These are phyloP conservation scores for Verticillium longisporum DNA, from an alignment of 2,329 filamentous ascomycete species.

Conservation along the genomic window DNA sequence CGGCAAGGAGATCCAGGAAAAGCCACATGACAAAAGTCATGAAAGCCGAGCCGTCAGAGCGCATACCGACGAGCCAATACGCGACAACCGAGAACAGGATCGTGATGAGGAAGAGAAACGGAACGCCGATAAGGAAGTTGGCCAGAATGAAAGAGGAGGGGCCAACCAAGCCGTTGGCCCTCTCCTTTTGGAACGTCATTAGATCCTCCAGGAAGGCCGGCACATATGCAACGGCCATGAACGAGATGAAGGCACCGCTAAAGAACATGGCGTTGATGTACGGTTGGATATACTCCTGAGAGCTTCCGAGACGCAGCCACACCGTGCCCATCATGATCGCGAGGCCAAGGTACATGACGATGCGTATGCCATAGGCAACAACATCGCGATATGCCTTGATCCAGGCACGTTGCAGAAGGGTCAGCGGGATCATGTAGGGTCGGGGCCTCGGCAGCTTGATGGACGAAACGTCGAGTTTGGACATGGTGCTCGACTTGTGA, in stretches of 20 bases:
- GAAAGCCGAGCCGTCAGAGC: constrained; percentile 57
- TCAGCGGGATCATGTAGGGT: constrained; percentile 44
- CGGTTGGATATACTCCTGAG: constrained; percentile 69
- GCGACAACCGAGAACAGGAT: constrained; percentile 67
- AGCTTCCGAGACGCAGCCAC: constrained; percentile 64
- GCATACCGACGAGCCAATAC: constrained; percentile 78
- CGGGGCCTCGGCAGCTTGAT: constrained; percentile 30
- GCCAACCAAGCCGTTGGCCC: constrained; percentile 74
- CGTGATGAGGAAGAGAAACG: constrained; percentile 73
- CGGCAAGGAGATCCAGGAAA: constrained; percentile 76
- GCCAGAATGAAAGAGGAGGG: constrained; percentile 65
- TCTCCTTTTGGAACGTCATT: constrained; percentile 66
- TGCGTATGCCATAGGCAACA: constrained; percentile 74
- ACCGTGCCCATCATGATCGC: constrained; percentile 87
- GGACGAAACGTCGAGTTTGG: constrained; percentile 3
- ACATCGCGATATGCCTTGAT: constrained; percentile 82
- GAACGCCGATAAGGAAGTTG: constrained; percentile 77
- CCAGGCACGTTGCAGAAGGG: constrained; percentile 69
- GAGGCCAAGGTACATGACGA: constrained; percentile 71
- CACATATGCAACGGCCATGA: constrained; percentile 81
- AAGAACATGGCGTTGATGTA: constrained; percentile 81
- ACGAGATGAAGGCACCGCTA: constrained; percentile 68
- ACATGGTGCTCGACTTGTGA: neutral
- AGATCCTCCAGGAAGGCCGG: constrained; percentile 78
- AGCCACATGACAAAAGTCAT: constrained; percentile 78